These are phyloP conservation scores for Nepenthes gracilis DNA, from an alignment of 148 eudicot genomes.

Conservation along the genomic window DNA sequence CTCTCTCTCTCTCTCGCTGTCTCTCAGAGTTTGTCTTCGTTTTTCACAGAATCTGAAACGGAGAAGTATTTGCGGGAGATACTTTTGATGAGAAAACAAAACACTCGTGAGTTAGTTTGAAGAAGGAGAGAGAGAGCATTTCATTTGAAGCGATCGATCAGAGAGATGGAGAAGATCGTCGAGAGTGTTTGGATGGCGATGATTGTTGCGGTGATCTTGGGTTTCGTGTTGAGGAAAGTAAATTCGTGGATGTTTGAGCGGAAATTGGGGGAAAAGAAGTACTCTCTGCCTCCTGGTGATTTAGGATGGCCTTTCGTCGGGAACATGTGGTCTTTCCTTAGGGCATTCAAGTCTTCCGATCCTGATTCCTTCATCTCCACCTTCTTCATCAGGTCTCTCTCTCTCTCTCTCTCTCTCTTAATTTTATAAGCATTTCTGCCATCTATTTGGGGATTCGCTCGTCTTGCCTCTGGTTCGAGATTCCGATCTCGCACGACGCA, in stretches of 20 bases:
- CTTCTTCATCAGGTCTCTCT: constrained; percentile 36
- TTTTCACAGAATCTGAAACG: no score
- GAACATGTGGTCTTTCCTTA: constrained; percentile 77
- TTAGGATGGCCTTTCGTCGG: constrained; percentile 81
- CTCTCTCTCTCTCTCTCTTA: constrained; percentile 10
- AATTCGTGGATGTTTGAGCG: constrained; percentile 47
- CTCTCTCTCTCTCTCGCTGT: no score
- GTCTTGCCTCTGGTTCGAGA: no score
- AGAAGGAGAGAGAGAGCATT: background rate
- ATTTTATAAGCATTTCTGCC: background rate
- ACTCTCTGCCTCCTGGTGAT: constrained; percentile 67
- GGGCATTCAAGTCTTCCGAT: constrained; percentile 65
- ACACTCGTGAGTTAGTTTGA: background rate
- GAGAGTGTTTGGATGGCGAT: background rate
- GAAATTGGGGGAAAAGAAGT: constrained; percentile 37
- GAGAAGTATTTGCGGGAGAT: no score
- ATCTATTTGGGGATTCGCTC: background rate
- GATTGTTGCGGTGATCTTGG: constrained; percentile 10
- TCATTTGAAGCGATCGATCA: no score
- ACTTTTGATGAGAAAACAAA: no score
- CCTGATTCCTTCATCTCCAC: constrained; percentile 68
- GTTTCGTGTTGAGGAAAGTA: constrained; percentile 19
- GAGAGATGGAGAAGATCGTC: background rate
- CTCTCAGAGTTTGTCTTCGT: no score
- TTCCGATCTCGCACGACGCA: no score